Base-by-base conservation (phyloP, 1,284 basidiomycete genomes). In the Inonotus obliquus region DNA sequence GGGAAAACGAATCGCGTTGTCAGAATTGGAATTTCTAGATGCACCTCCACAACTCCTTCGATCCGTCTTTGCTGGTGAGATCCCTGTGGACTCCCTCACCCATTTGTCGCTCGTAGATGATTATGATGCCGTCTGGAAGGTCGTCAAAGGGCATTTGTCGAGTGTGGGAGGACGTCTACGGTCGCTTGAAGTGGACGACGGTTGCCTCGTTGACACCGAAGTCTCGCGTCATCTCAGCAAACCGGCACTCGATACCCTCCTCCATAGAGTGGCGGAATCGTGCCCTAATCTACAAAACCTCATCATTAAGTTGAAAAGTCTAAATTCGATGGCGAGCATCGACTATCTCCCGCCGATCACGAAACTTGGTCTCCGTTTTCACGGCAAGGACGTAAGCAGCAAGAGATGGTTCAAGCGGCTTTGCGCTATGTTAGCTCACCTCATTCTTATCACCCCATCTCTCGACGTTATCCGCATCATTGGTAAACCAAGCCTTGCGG, bases 331-430 rank as follows among this genome's bases (percentile, higher is more conserved):
- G 41, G 17, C 41, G 41, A n/a, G 19, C 41, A 17, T 44, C 41
- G 41, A 21, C 41, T 39, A 9, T 35, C 23, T 55, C 23, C 54
- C 54, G 10, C 38, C 38, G 11, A 17, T 55, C 17, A 21, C 17
- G 29, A 55, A 23, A 21, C 38, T 55, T 39, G 54, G 54, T n/a
- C 54, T 55, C 25, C 41, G 54, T 17, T 55, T 55, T 37, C 19
- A 39, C 13, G 11, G 37, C 17, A 41, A 55, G 41, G 38, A 45
- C 10, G 17, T 23, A 25, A 23, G 23, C 37, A 23, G 35, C 37
- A 55, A 55, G 54, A 23, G 14, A 9, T 17, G 23, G 41, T 41
- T 29, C 13, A 55, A 41, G 23, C 23, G 25, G 11, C 21, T 55
- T 19, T 45, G 37, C 21, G 10, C 32, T 19, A 41, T 41, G 9